These are phyloP conservation scores for Saturnispora mendoncae DNA, from an alignment of 805 yeast species.

Conservation along the genomic window DNA sequence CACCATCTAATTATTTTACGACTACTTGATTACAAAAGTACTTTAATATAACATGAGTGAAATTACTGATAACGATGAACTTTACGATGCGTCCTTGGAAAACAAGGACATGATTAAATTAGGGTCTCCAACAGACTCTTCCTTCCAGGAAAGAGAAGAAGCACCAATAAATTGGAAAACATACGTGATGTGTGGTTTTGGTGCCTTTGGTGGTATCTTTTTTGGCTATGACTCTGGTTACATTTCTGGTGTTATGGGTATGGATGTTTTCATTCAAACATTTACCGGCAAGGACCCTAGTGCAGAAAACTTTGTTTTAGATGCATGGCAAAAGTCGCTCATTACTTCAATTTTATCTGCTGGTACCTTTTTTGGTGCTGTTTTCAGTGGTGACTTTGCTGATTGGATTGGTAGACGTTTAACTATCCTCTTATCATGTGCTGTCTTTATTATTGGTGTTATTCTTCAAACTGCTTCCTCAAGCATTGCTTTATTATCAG, in stretches of 20 bases:
- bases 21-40: too few relatives aligned
- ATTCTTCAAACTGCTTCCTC: slow-evolving; percentile 38
- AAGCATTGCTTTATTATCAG: slow-evolving; percentile 41
- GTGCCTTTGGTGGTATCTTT: slow-evolving; percentile 60
- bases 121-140: background rate
- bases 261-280: slow-evolving; percentile 35
- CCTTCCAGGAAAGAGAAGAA: slow-evolving; percentile 22
- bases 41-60: background rate
- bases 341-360: slow-evolving; percentile 65
- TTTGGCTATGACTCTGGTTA: slow-evolving; percentile 64
- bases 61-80: background rate
- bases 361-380: slow-evolving; percentile 63
- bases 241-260: slow-evolving; percentile 55
- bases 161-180: slow-evolving; percentile 29
- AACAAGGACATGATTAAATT: background rate
- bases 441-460: slow-evolving; percentile 40
- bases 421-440: slow-evolving; percentile 35
- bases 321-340: slow-evolving; percentile 30
- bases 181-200: slow-evolving; percentile 40
- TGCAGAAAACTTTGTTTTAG: slow-evolving; percentile 15
- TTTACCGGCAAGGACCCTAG: slow-evolving; percentile 19
- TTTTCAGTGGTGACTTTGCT: slow-evolving; percentile 46
- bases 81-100: slow-evolving; percentile 1
- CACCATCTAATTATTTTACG: too few relatives aligned
- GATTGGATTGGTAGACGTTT: slow-evolving; percentile 39